phyloP scores from a whole-genome alignment of 148 eudicot genomes.

The Fagopyrum tataricum region DNA sequence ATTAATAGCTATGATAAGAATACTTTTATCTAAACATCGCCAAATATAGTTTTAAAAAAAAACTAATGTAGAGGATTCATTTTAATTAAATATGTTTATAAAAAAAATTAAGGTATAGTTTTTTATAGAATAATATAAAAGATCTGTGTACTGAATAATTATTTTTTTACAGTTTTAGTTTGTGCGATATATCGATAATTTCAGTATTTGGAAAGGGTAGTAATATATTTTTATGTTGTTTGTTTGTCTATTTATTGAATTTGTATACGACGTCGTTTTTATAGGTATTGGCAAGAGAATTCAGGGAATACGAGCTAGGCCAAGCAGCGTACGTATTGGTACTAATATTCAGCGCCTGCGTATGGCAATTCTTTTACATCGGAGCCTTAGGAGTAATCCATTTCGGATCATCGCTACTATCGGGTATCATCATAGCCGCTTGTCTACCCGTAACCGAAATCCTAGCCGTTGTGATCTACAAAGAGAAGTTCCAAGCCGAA shows the following conservation, averaged over 20 bases:
- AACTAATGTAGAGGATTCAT: too few relatives aligned
- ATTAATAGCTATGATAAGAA: too few relatives aligned
- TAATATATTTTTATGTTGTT: too few relatives aligned
- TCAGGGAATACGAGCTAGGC: conserved; percentile 40
- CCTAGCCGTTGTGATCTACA: conserved; percentile 42
- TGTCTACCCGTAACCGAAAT: conserved; percentile 48
- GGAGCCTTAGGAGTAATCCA: conserved; percentile 61
- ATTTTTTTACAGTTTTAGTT: too few relatives aligned
- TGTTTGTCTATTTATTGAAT: background rate
- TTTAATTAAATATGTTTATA: too few relatives aligned
- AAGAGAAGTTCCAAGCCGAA: conserved; percentile 48
- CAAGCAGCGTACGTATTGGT: conserved; percentile 31
- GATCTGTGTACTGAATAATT: too few relatives aligned
- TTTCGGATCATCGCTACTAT: conserved; percentile 51
- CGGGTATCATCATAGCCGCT: conserved; percentile 44
- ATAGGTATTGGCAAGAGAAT: conserved; percentile 44
- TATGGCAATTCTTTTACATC: conserved; percentile 61
- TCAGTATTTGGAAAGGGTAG: too few relatives aligned
- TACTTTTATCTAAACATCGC: too few relatives aligned
- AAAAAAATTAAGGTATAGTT: too few relatives aligned
- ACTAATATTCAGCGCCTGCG: conserved; percentile 28
- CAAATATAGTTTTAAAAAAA: too few relatives aligned
- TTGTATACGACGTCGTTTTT: background rate
- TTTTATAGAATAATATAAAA: too few relatives aligned
- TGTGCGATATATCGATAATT: too few relatives aligned